Percentiles rank a stretch among this genome's conserved stretches.
Evolutionary conservation across 139 green algal species (phyloP).

Genomic region (Micromonas pusilla): DNA sequence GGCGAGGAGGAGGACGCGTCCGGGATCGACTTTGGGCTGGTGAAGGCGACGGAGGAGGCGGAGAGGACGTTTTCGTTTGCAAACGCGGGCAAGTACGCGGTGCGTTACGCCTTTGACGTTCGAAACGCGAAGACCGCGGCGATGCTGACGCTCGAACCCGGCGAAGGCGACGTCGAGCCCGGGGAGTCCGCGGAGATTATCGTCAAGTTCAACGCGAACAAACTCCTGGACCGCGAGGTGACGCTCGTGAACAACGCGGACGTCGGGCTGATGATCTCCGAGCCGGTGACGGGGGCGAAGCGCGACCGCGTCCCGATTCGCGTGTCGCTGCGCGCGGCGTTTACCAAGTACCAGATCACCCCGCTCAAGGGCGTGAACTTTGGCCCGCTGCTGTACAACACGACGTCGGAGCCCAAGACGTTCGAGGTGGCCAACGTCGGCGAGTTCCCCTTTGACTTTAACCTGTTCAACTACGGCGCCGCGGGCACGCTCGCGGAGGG

Average conservation of each 20-base stretch:
- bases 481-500: conserved; percentile 4
- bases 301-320: conserved; percentile 35
- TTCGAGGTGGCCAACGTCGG: conserved; percentile 65
- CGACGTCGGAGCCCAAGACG: conserved; percentile 51
- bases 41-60: conserved; percentile 49
- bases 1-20: conserved; percentile 36
- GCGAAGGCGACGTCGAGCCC: conserved; percentile 48
- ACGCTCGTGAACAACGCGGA: conserved; percentile 52
- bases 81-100: conserved; percentile 68
- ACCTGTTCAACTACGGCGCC: conserved; percentile 41
- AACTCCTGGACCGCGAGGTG: conserved; percentile 47
- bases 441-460: conserved; percentile 59
- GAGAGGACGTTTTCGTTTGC: conserved; percentile 43
- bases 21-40: conserved; percentile 54
- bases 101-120: conserved; percentile 49
- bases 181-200: not conserved
- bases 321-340: conserved; percentile 46
- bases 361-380: conserved; percentile 71
- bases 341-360: conserved; percentile 65
- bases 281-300: conserved; percentile 55
- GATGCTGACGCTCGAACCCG: conserved; percentile 52
- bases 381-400: conserved; percentile 62
- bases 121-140: conserved; percentile 18
- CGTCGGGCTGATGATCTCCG: conserved; percentile 58
- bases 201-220: conserved; percentile 53